Evolutionary conservation across 139 green algal species (phyloP), one percentile per base, ranked within the genome.

Genomic region (Pseudopediastrum boryanum): DNA sequence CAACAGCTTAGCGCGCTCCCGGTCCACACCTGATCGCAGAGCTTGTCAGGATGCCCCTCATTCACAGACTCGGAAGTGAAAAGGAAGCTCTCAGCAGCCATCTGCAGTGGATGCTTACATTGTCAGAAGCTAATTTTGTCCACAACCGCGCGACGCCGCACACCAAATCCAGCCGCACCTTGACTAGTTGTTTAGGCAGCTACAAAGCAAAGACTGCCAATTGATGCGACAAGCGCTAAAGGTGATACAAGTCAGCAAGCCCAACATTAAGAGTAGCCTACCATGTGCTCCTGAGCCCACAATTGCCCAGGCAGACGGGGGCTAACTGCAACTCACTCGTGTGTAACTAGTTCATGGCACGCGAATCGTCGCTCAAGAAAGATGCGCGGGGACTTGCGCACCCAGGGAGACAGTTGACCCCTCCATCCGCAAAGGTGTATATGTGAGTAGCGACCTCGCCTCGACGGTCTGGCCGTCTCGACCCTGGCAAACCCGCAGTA

Each of bases 11-110:
- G n/a, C n/a, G n/a, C n/a, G n/a, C n/a, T n/a, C n/a, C n/a, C 12
- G 56, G 56, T n/a, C 1, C 39, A 9, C 68, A 81, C 86, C 83
- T 98, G 93, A 82, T 97, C 92, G 59, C 83, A 92, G 27, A 99
- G 87, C 93, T 98, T 98, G 79, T 98, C 94, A 33, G 96, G 96
- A 86, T 99, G 96, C 31, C 96, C 93, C 84, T 97, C 94, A 64
- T 98, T 98, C 33, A 98, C 94, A 7, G 89, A 94, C 83, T 98
- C 95, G 21, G 92, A 97, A 27, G 95, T 98, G 79, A 98, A 99
- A 29, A 99, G 87, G 85, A 99, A 99, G 9, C 89, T 95, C 29
- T 89, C 76, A 4, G 86, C 72, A 12, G 74, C 71, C 10, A 79
- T 70, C 73, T 83, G 82, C 64, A 70, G 29, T 25, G 31, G 58